Evolutionary conservation across 225 moss, liverwort and hornwort species (phyloP).

Genomic region (Sphagnum tenellum): DNA sequence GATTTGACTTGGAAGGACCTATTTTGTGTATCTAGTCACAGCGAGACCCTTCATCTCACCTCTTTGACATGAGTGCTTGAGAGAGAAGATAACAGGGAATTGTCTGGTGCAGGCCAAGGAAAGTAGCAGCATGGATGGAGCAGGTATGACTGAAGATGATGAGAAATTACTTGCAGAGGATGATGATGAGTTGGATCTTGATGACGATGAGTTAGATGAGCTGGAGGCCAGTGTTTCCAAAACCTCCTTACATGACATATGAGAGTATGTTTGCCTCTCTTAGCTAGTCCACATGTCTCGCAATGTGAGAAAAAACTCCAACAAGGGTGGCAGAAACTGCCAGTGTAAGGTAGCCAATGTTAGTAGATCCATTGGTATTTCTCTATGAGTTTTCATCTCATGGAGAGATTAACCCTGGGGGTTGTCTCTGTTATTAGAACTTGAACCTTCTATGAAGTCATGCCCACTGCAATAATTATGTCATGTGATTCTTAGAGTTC

Average conservation of each 20-base stretch:
- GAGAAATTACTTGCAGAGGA: constrained; percentile 70
- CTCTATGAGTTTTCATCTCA: no score
- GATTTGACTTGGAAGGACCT: background rate
- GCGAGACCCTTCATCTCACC: background rate
- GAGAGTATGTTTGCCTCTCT: constrained; percentile 7
- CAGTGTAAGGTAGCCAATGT: no score
- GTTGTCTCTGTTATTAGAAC: no score
- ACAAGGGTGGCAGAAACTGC: no score
- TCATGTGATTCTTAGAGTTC: no score
- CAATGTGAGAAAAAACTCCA: no score
- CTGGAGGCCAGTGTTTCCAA: constrained; percentile 69
- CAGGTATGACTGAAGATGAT: constrained; percentile 55
- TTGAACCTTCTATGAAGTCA: no score
- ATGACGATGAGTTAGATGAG: constrained; percentile 92
- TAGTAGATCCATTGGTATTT: no score
- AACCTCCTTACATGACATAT: constrained; percentile 71
- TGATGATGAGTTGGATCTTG: constrained; percentile 89
- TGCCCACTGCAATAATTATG: no score
- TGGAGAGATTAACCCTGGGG: no score
- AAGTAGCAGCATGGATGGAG: constrained; percentile 16
- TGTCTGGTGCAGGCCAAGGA: constrained; percentile 31
- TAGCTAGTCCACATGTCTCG: no score
- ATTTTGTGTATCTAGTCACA: background rate
- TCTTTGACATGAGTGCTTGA: no score
- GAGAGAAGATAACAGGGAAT: background rate